Evolutionary conservation across 2,329 filamentous ascomycete genomes (phyloP), one percentile per base, ranked within the genome.

Genomic region (Exophiala oligosperma): DNA sequence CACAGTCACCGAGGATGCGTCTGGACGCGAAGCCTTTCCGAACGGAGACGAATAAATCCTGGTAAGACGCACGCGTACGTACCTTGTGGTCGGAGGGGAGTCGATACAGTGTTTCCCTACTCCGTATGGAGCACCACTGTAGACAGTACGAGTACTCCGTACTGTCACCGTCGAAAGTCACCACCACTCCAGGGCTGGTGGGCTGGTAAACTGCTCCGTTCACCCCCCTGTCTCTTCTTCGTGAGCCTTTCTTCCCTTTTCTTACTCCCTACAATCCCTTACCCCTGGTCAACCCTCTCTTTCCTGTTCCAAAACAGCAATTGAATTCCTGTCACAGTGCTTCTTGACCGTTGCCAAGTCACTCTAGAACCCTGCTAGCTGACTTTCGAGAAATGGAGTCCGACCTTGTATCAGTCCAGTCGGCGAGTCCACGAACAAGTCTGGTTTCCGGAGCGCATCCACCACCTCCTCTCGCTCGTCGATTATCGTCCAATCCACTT

Each of bases 341-440:
- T 63, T 54, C 57, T 63, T 41, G 57, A 63, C 61, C 57, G 61
- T 60, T 63, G 61, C 61, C 61, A 63, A 63, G 61, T 44, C 43
- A 41, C 61, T 57, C 58, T 63, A 61, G 61, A 63, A 63, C 61
- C 61, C 61, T 63, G 57, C 58, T 63, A 63, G 61, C 43, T 44
- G 52, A 8, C 35, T 61, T 61, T 61, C 61, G 61, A 63, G 61
- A 63, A 60, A 61, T 54, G 61, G 57, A 58, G 57, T 57, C 17
- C 57, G 57, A 2, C 29, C 29, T 8, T 9, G 29, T 59, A 55
- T 55, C 52, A 59, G 48, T 56, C 44, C 29, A 40, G 21, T 24
- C 37, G 49, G 21, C 43, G 43, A 54, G 29, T 35, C 29, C 29
- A 35, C 29, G 29, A 35, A 11, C 52, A 47, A 38, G 32, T 12